phyloP scores from a whole-genome alignment of 2,329 filamentous ascomycete genomes.

The Fusarium acutatum region DNA sequence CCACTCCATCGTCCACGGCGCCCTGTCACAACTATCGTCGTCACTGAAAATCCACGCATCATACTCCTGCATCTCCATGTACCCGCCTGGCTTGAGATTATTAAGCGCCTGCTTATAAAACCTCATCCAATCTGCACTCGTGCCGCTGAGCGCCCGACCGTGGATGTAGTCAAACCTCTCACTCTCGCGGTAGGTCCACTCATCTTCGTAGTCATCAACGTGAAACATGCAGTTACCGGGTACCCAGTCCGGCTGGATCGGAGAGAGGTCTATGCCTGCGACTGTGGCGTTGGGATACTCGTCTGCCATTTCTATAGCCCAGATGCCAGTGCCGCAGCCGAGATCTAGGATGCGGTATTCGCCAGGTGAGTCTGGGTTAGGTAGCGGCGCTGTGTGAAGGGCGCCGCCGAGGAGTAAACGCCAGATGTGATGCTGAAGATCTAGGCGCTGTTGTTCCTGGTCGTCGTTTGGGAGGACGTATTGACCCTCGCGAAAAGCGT shows the following conservation, averaged over 20 bases:
- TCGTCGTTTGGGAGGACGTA: slow-evolving; percentile 45
- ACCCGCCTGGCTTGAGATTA: slow-evolving; percentile 48
- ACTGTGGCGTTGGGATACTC: slow-evolving; percentile 49
- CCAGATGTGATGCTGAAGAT: slow-evolving; percentile 49
- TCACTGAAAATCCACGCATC: slow-evolving; percentile 51
- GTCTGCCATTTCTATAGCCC: slow-evolving; percentile 66
- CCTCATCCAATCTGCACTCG: slow-evolving; percentile 44
- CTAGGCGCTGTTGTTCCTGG: slow-evolving; percentile 49
- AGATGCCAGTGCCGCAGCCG: slow-evolving; percentile 70
- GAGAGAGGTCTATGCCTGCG: slow-evolving; percentile 64
- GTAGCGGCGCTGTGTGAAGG: slow-evolving; percentile 41
- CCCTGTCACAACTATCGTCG: slow-evolving; percentile 49
- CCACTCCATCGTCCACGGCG: slow-evolving; percentile 52
- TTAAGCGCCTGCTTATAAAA: slow-evolving; percentile 43
- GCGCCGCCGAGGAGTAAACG: slow-evolving; percentile 38
- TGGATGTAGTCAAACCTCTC: slow-evolving; percentile 52
- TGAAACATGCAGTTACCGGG: slow-evolving; percentile 71
- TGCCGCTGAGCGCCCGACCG: slow-evolving; percentile 46
- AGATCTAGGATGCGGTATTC: slow-evolving; percentile 61
- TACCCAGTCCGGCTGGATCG: slow-evolving; percentile 64
- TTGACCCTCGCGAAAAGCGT: slow-evolving; percentile 46
- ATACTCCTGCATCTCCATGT: slow-evolving; percentile 52
- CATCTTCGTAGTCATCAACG: slow-evolving; percentile 70
- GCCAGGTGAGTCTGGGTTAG: slow-evolving; percentile 9
- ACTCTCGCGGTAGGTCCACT: slow-evolving; percentile 43